Evolutionary conservation across 2,329 filamentous ascomycete species (phyloP).

Genomic region (Hirsutella minnesotensis): DNA sequence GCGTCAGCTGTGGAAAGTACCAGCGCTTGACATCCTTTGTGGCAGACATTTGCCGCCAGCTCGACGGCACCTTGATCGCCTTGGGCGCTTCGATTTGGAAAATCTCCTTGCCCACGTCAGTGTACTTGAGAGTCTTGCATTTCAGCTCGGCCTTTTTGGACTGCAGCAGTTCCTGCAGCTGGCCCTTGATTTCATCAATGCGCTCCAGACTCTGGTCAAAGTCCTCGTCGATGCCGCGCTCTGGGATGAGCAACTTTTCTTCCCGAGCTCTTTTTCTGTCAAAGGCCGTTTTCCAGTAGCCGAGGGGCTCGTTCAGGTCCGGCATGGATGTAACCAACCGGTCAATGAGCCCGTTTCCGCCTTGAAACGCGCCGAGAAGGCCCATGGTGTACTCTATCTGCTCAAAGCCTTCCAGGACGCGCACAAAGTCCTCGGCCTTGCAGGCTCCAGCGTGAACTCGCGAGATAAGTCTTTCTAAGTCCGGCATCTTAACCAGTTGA

Average conservation of each 20-base stretch:
- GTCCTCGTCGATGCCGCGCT: slow-evolving; percentile 78
- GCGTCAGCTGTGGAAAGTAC: slow-evolving; percentile 76
- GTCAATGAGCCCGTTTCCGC: slow-evolving; percentile 74
- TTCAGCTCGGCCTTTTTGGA: slow-evolving; percentile 62
- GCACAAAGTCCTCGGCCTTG: slow-evolving; percentile 82
- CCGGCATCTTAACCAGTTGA: slow-evolving; percentile 82
- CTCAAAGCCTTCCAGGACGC: slow-evolving; percentile 89
- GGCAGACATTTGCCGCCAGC: slow-evolving; percentile 93
- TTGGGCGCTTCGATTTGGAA: slow-evolving; percentile 93
- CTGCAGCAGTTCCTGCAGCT: slow-evolving; percentile 60
- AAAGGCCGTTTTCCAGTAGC: slow-evolving; percentile 86
- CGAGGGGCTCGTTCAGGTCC: slow-evolving; percentile 59
- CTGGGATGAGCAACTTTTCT: slow-evolving; percentile 72
- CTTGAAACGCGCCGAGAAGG: slow-evolving; percentile 59
- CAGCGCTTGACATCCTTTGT: slow-evolving; percentile 85
- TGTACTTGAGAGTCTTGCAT: slow-evolving; percentile 60
- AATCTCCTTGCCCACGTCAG: slow-evolving; percentile 89
- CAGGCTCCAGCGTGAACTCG: slow-evolving; percentile 88
- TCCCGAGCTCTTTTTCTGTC: slow-evolving; percentile 70
- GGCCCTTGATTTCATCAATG: slow-evolving; percentile 63
- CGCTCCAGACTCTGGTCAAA: slow-evolving; percentile 74
- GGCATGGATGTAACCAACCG: slow-evolving; percentile 80
- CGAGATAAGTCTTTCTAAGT: slow-evolving; percentile 87
- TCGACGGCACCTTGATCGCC: slow-evolving; percentile 68
- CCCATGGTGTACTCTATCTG: slow-evolving; percentile 93